These are phyloP conservation scores for Eucalyptus pauciflora DNA, from an alignment of 345 rosid genomes.

Conservation along the genomic window DNA sequence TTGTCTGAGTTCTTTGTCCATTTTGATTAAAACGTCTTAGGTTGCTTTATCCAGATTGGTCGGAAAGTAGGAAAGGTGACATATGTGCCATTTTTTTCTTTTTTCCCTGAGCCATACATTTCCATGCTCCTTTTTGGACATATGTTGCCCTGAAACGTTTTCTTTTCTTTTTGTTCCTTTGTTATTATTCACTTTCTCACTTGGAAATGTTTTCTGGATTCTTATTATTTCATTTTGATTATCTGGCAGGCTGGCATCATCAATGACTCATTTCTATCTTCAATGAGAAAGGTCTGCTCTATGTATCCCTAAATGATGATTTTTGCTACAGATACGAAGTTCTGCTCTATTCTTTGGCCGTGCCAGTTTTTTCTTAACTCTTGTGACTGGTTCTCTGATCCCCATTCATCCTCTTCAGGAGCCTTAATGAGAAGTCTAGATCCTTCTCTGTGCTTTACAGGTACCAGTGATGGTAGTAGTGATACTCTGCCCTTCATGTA, in stretches of 20 bases:
- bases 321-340: background rate
- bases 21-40: background rate
- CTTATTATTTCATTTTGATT: background rate
- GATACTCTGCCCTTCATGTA: background rate
- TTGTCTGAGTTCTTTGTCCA: background rate
- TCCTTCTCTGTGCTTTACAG: background rate
- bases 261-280: conserved; percentile 45
- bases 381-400: background rate
- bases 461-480: background rate
- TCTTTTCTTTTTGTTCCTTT: background rate
- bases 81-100: background rate
- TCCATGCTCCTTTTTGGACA: background rate
- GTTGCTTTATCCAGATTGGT: background rate
- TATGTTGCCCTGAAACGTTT: background rate
- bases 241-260: conserved; percentile 61
- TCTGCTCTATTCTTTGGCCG: background rate
- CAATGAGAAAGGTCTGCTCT: conserved; percentile 59
- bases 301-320: background rate
- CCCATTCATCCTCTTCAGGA: background rate
- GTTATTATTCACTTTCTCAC: background rate
- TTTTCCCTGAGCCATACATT: background rate
- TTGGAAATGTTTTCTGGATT: background rate
- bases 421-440: background rate
- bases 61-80: background rate
- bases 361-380: background rate